phyloP scores from a whole-genome alignment of 768 basidiomycete genomes.

The Tricholoma terreum region DNA sequence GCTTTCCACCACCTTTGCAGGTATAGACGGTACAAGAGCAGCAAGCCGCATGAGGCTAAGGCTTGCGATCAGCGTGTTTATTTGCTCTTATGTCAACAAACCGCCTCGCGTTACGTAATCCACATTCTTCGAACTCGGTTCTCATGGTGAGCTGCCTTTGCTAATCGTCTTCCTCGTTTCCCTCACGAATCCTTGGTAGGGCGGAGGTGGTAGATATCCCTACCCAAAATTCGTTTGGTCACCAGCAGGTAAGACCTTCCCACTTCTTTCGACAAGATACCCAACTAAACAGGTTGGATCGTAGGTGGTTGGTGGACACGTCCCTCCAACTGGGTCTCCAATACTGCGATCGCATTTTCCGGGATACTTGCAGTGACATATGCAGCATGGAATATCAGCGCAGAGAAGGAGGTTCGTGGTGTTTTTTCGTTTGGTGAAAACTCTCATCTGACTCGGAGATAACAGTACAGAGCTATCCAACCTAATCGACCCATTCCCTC shows the following conservation, averaged over 20 bases:
- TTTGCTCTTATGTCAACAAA: conserved; percentile 5
- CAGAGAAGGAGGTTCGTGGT: conserved; percentile 70
- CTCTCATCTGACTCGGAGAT: conserved; percentile 1
- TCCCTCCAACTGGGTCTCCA: conserved; percentile 84
- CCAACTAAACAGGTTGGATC: not conserved
- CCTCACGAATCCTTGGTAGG: conserved; percentile 38
- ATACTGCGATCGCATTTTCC: conserved; percentile 70
- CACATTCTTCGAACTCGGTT: conserved; percentile 3
- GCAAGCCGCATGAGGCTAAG: conserved; percentile 45
- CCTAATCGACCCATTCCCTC: conserved; percentile 77
- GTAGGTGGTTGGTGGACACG: conserved; percentile 95
- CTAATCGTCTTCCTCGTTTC: not conserved
- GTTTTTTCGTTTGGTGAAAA: not conserved
- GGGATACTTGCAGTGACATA: conserved; percentile 70
- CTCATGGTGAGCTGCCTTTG: conserved; percentile 7
- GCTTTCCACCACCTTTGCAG: conserved; percentile 40
- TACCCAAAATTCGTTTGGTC: conserved; percentile 96
- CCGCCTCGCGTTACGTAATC: conserved; percentile 19
- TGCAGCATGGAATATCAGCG: conserved; percentile 66
- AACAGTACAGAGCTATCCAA: conserved; percentile 53
- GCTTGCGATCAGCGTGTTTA: not conserved
- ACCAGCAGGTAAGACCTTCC: conserved; percentile 63
- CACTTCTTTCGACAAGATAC: conserved; percentile 12
- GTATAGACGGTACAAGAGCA: conserved; percentile 35
- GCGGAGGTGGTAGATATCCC: conserved; percentile 84